Base-by-base conservation (phyloP, 495 filamentous ascomycete species). In the Annulohypoxylon bovei region DNA sequence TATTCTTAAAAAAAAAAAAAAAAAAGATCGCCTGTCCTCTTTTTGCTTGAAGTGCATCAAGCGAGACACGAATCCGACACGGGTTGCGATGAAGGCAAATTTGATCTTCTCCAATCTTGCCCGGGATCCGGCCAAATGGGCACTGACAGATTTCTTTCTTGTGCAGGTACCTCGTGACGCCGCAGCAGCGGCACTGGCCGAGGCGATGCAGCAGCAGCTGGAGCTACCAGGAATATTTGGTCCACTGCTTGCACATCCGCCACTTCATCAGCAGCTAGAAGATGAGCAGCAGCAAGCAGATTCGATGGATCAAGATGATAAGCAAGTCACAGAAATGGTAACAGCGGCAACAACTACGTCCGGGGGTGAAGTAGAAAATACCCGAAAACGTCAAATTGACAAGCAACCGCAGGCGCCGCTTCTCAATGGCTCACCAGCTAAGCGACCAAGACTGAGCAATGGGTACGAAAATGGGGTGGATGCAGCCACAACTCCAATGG, bases 381-480 rank as follows among this genome's bases (percentile, higher is more conserved):
- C 76, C 69, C 81, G 83, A 67, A 86, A 86, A 72, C 84, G 85
- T 47, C 77, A 81, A 75, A 75, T 77, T 52, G 83, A 84, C 73
- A 80, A 78, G 75, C 81, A 79, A 65, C 80, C 76, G 73, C 75
- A 76, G 74, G 73, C 75, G 70, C 55, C 71, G 70, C 65, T 72
- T 68, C 64, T 75, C 62, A 85, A 86, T 77, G 85, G 83, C 44
- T 85, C 83, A 53, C 83, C 85, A 61, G 77, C 81, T 67, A 87
- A 87, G 76, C 78, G 84, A 66, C 80, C 80, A 62, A 86, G 79
- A 79, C 79, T 87, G 70, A 87, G 83, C 76, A 89, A 89, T 80
- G 86, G 85, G 78, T 84, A 82, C 72, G 87, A 91, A 72, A 84
- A 86, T 76, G 88, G 88, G 73, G 87, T 85, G 60, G 87, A 88